A percentile compares a stretch with the other conserved stretches of the same genome.
Evolutionary conservation across 2,329 filamentous ascomycete genomes (phyloP).

Genomic region (Claviceps africana): DNA sequence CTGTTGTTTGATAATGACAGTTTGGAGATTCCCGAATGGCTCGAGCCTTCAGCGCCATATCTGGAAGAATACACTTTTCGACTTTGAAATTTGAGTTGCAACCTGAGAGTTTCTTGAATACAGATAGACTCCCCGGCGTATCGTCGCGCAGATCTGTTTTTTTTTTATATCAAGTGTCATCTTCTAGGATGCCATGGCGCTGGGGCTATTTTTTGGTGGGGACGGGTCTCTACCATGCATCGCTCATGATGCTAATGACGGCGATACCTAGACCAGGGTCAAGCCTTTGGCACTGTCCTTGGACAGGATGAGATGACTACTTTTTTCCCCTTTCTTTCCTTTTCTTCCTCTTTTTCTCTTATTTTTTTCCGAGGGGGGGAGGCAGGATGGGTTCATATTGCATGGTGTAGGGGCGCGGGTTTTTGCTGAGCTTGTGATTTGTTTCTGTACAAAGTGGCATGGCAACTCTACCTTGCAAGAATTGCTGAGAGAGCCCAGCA

Average conservation of each 20-base stretch:
- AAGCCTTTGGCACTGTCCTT: neutral
- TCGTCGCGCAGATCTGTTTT: neutral
- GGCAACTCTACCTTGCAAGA: neutral
- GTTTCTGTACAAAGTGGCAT: neutral
- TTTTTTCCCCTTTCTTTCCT: neutral
- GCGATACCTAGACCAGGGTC: constrained; percentile 1
- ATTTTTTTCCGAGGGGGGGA: no score
- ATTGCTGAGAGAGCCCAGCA: neutral
- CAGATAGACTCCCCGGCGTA: neutral
- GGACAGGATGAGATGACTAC: neutral
- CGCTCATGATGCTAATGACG: constrained; percentile 1
- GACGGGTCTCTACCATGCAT: constrained; percentile 1
- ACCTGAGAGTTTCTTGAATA: neutral
- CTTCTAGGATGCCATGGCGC: neutral
- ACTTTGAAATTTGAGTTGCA: constrained; percentile 1
- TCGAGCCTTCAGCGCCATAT: constrained; percentile 5
- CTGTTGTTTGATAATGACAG: constrained; percentile 4
- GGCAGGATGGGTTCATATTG: neutral
- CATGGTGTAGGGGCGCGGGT: neutral
- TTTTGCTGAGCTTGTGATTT: neutral
- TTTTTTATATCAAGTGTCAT: neutral
- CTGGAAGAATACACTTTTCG: constrained; percentile 5
- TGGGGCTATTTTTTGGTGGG: neutral
- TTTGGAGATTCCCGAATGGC: constrained; percentile 5
- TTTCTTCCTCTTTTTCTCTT: neutral